These are phyloP conservation scores for Panellus pusillus DNA, from an alignment of 768 basidiomycete genomes.

Conservation along the genomic window DNA sequence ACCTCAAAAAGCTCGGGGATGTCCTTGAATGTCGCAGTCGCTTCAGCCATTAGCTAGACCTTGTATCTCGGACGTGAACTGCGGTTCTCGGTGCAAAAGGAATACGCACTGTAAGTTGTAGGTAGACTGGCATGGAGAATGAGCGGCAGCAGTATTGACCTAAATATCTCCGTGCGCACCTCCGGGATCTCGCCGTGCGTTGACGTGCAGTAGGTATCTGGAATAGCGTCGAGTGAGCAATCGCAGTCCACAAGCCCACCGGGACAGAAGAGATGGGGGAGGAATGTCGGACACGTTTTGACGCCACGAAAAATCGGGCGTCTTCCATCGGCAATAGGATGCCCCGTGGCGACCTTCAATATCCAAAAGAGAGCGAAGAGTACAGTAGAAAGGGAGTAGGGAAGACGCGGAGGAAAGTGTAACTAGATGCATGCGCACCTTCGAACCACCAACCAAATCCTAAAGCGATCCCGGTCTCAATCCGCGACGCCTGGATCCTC, in stretches of 20 bases:
- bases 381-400: not conserved
- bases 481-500: not conserved
- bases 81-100: not conserved
- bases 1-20: constrained; percentile 98
- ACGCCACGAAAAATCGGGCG: too few species aligned
- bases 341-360: too few species aligned
- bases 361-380: too few species aligned
- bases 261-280: not conserved
- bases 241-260: not conserved
- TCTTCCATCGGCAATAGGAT: too few species aligned
- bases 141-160: not conserved
- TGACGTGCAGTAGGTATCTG: constrained; percentile 1
- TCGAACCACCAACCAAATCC: not conserved
- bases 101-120: not conserved
- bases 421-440: constrained; percentile 4
- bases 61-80: not conserved
- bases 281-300: too few species aligned
- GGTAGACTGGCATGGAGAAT: not conserved
- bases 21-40: constrained; percentile 76
- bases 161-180: not conserved
- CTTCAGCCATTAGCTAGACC: constrained; percentile 53
- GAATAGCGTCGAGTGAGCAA: not conserved
- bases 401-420: not conserved
- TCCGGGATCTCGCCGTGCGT: not conserved
- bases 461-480: not conserved